These are phyloP conservation scores for Neonectria hederae DNA, from an alignment of 2,329 filamentous ascomycete genomes.

Conservation along the genomic window DNA sequence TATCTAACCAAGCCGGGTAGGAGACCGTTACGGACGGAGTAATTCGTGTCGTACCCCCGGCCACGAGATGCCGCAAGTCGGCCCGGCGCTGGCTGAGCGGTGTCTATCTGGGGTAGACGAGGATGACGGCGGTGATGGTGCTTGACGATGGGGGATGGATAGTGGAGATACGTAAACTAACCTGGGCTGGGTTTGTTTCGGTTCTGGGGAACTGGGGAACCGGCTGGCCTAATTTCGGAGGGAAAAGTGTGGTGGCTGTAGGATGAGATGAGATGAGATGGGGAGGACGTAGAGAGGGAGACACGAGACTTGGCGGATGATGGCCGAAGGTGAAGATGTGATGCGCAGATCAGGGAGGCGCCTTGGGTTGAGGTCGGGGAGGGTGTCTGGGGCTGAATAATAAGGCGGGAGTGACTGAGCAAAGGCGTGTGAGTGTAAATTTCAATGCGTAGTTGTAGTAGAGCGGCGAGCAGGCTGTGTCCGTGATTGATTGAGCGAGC, in stretches of 20 bases:
- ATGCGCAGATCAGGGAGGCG: conserved; percentile 26
- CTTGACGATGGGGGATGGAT: not conserved
- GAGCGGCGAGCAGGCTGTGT: not conserved
- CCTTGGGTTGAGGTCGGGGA: conserved; percentile 19
- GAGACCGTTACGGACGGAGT: conserved; percentile 26
- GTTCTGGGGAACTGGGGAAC: conserved; percentile 1
- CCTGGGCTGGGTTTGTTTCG: conserved; percentile 17
- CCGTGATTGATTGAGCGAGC: not conserved
- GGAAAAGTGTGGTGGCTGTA: conserved; percentile 24
- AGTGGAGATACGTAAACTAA: conserved; percentile 26
- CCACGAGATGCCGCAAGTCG: conserved; percentile 19
- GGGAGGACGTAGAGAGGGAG: not conserved
- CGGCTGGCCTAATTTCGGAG: conserved; percentile 24
- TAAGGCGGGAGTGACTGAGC: conserved; percentile 1
- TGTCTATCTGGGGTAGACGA: conserved; percentile 12
- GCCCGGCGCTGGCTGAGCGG: conserved; percentile 15
- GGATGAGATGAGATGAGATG: conserved; percentile 21
- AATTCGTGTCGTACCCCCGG: conserved; percentile 17
- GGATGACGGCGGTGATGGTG: not conserved
- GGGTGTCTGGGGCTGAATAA: conserved; percentile 11
- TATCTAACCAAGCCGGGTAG: conserved; percentile 31
- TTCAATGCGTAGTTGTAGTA: not conserved
- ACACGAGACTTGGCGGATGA: conserved; percentile 30
- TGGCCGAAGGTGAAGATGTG: conserved; percentile 34
- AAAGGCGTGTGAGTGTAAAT: not conserved